These are phyloP conservation scores for Saprolegnia diclina DNA, from an alignment of 352 stramenopile species.

Conservation along the genomic window DNA sequence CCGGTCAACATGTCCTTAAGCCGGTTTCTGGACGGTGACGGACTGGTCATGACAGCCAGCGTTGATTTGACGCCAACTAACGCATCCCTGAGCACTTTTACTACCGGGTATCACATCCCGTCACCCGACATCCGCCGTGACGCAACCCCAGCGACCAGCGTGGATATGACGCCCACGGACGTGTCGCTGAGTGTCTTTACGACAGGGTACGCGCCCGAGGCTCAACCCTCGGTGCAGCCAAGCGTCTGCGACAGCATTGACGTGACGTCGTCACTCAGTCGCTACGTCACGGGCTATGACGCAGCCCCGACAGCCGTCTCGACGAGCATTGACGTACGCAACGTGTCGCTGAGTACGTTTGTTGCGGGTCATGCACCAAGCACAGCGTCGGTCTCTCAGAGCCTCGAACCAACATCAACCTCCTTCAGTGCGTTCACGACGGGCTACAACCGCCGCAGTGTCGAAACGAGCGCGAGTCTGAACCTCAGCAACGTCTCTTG, in stretches of 20 bases:
- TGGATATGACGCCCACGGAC: slow-evolving; percentile 5
- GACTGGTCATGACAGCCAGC: slow-evolving; percentile 3
- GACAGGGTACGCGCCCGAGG: slow-evolving; percentile 25
- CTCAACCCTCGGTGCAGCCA: neutral
- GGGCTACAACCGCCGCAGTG: too few species aligned
- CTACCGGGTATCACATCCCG: neutral
- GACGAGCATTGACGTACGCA: slow-evolving; percentile 1
- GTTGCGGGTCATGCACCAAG: neutral
- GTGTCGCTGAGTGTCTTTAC: slow-evolving; percentile 36
- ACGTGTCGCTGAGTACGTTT: slow-evolving; percentile 29
- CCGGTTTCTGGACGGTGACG: slow-evolving; percentile 4
- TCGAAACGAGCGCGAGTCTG: too few species aligned
- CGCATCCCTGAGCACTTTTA: slow-evolving; percentile 35
- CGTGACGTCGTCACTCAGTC: slow-evolving; percentile 25
- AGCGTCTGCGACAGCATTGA: slow-evolving; percentile 11
- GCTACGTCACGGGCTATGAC: slow-evolving; percentile 27
- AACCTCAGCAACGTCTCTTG: too few species aligned
- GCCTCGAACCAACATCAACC: neutral
- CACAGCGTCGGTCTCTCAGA: neutral
- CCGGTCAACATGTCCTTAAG: slow-evolving; percentile 9
- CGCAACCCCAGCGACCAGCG: neutral
- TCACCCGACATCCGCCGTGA: neutral
- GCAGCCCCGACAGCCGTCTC: slow-evolving; percentile 9
- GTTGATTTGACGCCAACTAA: slow-evolving; percentile 26
- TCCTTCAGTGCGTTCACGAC: too few species aligned